Base-by-base conservation (phyloP, 495 filamentous ascomycete species). In the Daldinia caldariorum region DNA sequence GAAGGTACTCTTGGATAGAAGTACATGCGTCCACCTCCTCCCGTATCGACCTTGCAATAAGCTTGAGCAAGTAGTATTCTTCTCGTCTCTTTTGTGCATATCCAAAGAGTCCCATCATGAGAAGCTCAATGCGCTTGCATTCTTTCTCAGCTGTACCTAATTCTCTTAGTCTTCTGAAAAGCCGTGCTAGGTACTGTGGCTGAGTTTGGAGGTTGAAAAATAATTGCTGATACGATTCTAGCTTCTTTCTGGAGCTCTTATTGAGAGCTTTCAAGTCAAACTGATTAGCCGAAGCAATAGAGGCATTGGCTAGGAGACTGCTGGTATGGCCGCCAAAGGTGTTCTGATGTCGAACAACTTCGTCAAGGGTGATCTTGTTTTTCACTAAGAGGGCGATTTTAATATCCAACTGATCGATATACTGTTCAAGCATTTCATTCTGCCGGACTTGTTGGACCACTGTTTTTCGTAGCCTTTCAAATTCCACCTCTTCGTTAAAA, bases 181-280 rank as follows among this genome's bases (percentile, higher is more conserved):
- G 84, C 43, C 93, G 83, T 26, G 94, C 91, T 29, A 99, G 86
- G 76, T 99, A 99, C 61, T 95, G 92, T 14, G 95, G 92, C 68
- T 98, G 96, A 0, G 95, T 99, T 78, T 99, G 95, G 6, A 99
- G 88, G 59, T 94, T 90, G 82, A 98, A 97, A 81, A 99, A 99
- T 47, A 99, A 87, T 71, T 97, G 93, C 74, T 99, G 96, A 72
- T 99, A 99, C 51, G 92, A 92, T 67, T 97, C 94, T 4, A 99
- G 84, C 82, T 97, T 98, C 79, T 89, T 93, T 64, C 94, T 83
- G 7, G 94, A 97, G 61, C 91, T 93, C 78, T 98, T 97, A 83
- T 99, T 99, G 60, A 99, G 80, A 1, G 95, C 95, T 80, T 98
- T 98, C 47, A 98, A 87, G 74, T 98, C 95, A 76, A 97, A 97